Conservation (phyloP, 106 monocot genomes). For the Narthecium ossifragum region DNA sequence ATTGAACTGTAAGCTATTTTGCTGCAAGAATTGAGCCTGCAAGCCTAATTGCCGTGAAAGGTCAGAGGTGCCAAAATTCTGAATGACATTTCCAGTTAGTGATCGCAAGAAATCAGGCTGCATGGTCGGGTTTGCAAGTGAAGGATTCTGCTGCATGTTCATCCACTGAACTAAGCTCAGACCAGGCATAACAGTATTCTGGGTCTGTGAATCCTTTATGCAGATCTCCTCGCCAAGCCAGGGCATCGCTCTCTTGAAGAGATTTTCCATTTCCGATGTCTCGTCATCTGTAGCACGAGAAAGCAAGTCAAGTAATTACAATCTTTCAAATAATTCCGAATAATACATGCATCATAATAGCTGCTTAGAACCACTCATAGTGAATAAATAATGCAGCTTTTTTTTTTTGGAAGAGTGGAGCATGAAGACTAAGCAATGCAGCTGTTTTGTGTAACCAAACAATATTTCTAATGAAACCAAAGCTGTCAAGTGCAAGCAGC, state of each 20-base stretch:
- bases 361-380: too few species aligned
- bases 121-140: conserved; percentile 37
- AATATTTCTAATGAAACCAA: too few species aligned
- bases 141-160: conserved; percentile 74
- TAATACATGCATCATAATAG: too few species aligned
- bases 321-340: too few species aligned
- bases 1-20: conserved; percentile 53
- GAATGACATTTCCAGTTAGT: conserved; percentile 37
- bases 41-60: conserved; percentile 47
- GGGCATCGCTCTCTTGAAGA: conserved; percentile 77
- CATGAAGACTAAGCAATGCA: too few species aligned
- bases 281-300: conserved; percentile 59
- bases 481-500: too few species aligned
- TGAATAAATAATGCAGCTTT: too few species aligned
- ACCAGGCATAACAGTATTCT: conserved; percentile 67
- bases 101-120: conserved; percentile 57
- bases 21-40: conserved; percentile 49
- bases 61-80: conserved; percentile 51
- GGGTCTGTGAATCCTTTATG: conserved; percentile 73
- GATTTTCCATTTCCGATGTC: conserved; percentile 75
- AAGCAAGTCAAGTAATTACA: neutral
- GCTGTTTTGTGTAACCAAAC: too few species aligned
- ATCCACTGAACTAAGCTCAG: conserved; percentile 79
- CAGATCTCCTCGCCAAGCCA: conserved; percentile 88
- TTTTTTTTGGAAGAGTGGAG: too few species aligned